Evolutionary conservation across 352 stramenopile species (phyloP).

Genomic region (Globisporangium mamillatum): DNA sequence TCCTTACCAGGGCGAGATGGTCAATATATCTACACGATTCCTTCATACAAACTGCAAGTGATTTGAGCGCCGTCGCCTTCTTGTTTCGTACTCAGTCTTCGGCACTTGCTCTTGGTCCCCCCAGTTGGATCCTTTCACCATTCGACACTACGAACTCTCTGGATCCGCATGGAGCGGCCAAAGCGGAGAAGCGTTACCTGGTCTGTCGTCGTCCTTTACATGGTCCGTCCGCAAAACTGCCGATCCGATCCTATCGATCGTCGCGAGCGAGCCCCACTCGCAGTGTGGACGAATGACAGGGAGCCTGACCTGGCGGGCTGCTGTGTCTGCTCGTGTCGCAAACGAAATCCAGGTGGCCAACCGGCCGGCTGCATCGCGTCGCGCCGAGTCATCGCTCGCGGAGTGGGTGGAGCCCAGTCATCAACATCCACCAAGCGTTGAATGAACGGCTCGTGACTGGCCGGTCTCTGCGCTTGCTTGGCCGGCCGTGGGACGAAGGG

Average conservation of each 20-base stretch:
- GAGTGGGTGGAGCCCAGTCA: not conserved
- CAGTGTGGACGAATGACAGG: not conserved
- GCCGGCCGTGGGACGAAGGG: not conserved
- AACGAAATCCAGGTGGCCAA: conserved; percentile 7
- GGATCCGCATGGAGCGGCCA: not conserved
- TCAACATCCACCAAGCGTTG: not conserved
- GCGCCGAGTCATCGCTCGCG: conserved; percentile 1
- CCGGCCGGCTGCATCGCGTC: conserved; percentile 2
- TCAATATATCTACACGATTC: not conserved
- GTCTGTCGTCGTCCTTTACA: not conserved
- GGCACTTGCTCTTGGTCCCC: not conserved
- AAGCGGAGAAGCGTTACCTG: not conserved
- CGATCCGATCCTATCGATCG: not conserved
- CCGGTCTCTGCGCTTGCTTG: not conserved
- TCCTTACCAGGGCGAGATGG: not conserved
- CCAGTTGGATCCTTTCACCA: not conserved
- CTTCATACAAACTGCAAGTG: not conserved
- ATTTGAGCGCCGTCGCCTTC: not conserved
- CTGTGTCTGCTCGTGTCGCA: conserved; percentile 10
- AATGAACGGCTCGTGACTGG: not conserved
- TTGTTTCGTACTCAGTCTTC: not conserved
- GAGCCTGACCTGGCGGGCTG: not conserved
- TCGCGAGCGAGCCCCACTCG: not conserved
- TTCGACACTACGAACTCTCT: not conserved
- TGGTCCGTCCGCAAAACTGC: not conserved